Evolutionary conservation across 1,284 basidiomycete genomes (phyloP).

Genomic region (Cryptococcus wingfieldii): DNA sequence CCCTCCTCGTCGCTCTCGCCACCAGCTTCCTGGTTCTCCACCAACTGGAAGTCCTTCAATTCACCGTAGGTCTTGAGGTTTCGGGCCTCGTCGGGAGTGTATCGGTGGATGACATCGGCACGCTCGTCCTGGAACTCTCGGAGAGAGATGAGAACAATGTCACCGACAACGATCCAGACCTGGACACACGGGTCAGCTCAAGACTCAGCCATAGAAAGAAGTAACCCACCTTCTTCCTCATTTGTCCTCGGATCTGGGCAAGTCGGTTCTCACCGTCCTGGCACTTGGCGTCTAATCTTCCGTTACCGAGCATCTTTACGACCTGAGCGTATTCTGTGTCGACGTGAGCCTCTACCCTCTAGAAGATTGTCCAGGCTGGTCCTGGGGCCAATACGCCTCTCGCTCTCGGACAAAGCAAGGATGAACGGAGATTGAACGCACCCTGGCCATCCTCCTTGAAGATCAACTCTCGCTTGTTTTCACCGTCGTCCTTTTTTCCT

Average conservation of each 20-base stretch:
- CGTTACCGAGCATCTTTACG: slow-evolving; percentile 97
- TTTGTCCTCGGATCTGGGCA: slow-evolving; percentile 97
- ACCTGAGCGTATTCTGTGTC: slow-evolving; percentile 90
- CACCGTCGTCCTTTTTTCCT: slow-evolving; percentile 99
- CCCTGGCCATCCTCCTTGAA: slow-evolving; percentile 98
- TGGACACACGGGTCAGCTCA: slow-evolving; percentile 39
- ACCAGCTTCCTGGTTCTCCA: slow-evolving; percentile 82
- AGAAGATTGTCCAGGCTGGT: neutral
- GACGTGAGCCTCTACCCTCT: neutral
- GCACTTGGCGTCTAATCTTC: slow-evolving; percentile 91
- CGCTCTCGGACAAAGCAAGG: neutral
- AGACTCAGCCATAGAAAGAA: neutral
- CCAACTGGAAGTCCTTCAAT: slow-evolving; percentile 96
- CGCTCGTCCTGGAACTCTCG: slow-evolving; percentile 99
- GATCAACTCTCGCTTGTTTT: slow-evolving; percentile 96
- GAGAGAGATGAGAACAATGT: slow-evolving; percentile 92
- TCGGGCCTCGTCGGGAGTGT: slow-evolving; percentile 80
- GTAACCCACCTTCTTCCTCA: slow-evolving; percentile 93
- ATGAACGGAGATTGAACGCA: slow-evolving; percentile 33
- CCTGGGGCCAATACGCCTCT: neutral
- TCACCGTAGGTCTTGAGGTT: slow-evolving; percentile 95
- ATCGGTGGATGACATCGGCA: slow-evolving; percentile 99
- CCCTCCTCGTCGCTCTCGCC: slow-evolving; percentile 61
- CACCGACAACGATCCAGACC: slow-evolving; percentile 99
- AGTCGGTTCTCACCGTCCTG: slow-evolving; percentile 98